phyloP scores from a whole-genome alignment of 768 basidiomycete genomes.

The Tulasnella calospora region DNA sequence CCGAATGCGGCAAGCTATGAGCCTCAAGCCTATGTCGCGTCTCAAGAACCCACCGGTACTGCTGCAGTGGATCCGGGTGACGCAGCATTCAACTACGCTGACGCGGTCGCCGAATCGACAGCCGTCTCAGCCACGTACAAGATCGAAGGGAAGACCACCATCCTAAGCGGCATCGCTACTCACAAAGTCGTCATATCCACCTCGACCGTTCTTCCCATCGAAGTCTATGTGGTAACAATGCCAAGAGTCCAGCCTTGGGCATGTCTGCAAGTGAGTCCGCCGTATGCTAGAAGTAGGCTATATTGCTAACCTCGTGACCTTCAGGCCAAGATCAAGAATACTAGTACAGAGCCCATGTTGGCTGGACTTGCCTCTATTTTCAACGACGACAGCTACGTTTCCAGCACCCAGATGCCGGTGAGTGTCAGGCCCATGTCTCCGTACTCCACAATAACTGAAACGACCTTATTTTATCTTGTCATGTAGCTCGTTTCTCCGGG shows the following conservation, averaged over 20 bases:
- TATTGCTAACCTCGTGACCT: constrained; percentile 1
- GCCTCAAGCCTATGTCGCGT: background rate
- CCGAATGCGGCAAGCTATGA: background rate
- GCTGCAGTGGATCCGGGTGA: background rate
- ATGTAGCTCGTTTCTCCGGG: constrained; percentile 46
- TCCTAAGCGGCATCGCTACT: background rate
- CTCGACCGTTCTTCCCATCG: background rate
- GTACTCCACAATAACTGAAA: background rate
- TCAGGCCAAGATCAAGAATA: constrained; percentile 52
- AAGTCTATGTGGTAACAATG: background rate
- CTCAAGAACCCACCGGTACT: too few species aligned
- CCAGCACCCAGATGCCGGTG: constrained; percentile 40
- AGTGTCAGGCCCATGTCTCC: constrained; percentile 27
- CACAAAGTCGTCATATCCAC: background rate
- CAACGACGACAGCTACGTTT: constrained; percentile 54
- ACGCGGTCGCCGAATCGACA: background rate
- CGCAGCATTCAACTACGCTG: background rate
- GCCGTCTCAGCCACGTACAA: background rate
- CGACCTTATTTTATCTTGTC: background rate
- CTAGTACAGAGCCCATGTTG: constrained; percentile 53
- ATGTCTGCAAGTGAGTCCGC: background rate
- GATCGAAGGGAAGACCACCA: background rate
- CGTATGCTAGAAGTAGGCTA: background rate
- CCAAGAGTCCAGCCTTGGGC: background rate
- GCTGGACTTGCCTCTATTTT: constrained; percentile 53